A percentile compares a stretch with the other conserved stretches of the same genome.
These are phyloP conservation scores for Yarrowia keelungensis DNA, from an alignment of 805 yeast genomes.

Conservation along the genomic window DNA sequence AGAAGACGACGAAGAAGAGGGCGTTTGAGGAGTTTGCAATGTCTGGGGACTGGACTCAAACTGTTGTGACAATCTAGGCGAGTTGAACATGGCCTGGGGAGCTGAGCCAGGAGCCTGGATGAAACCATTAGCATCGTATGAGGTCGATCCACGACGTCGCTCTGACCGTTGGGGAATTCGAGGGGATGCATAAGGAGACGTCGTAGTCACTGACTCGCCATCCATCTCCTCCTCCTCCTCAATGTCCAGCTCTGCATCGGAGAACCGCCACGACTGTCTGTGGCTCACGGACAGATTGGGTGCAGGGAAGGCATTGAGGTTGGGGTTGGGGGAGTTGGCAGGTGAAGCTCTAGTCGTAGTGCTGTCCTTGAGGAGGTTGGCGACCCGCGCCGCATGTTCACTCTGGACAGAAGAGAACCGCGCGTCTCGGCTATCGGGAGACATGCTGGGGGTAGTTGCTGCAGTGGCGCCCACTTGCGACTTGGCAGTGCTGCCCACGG, in stretches of 20 bases:
- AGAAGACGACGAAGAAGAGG: constrained; percentile 20
- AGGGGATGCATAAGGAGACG: background rate
- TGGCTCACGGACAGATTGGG: constrained; percentile 11
- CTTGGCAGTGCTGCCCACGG: constrained; percentile 23
- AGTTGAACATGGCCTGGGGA: constrained; percentile 5
- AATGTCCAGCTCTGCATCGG: constrained; percentile 26
- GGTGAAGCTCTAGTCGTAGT: constrained; percentile 10
- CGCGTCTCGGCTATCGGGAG: constrained; percentile 21
- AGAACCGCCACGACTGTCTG: constrained; percentile 20
- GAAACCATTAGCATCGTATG: constrained; percentile 9
- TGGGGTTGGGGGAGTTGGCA: constrained; percentile 18
- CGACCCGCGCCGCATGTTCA: constrained; percentile 34
- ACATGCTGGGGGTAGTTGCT: constrained; percentile 34
- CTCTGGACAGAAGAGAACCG: constrained; percentile 23
- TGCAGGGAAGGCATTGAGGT: constrained; percentile 16
- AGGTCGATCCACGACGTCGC: constrained; percentile 22
- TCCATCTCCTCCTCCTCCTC: constrained; percentile 31
- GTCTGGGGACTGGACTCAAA: constrained; percentile 29
- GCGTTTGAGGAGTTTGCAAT: constrained; percentile 21
- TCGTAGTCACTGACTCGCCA: background rate
- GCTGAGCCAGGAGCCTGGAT: background rate
- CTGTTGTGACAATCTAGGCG: constrained; percentile 21
- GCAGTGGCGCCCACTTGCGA: constrained; percentile 29
- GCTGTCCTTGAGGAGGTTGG: constrained; percentile 23
- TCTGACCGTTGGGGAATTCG: constrained; percentile 30